Evolutionary conservation across 192 early-diverging fungal genomes (phyloP), one percentile per base, ranked within the genome.

Genomic region (Entomortierella parvispora): DNA sequence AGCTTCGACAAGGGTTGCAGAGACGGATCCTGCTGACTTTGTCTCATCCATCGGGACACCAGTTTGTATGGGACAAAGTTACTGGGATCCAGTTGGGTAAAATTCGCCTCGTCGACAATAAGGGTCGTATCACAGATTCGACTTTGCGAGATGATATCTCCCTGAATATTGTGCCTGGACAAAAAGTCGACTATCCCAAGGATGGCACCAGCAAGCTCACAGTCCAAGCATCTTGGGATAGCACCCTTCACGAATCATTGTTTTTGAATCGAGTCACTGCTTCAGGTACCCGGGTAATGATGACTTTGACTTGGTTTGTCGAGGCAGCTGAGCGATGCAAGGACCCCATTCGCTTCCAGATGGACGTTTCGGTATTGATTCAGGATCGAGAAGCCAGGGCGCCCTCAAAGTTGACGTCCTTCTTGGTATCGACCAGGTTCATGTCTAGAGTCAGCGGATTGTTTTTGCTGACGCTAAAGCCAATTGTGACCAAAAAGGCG

Each of bases 1-100:
- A 83, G 22, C 75, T 94, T 57, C 84, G 88, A 57, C 93, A 94
- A 80, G 93, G 93, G 10, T 52, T 94, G 22, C 92, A 93, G 75
- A 82, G 91, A 7, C 89, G 92, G 12, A 81, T 94, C 43, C 61
- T 84, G 33, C 50, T 93, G 45, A 81, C 81, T 0, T 42, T 94
- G n/a, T 85, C 82, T 0, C 93, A 94, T 65, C 87, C 85, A 25
- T 85, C 90, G 62, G 91, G 91, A 56, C 65, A 69, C 3, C 90
- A 92, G 33, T 83, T 94, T 53, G 70, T 46, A 26, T 90, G 91
- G 81, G 62, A 44, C 20, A 69, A 61, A 25, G 62, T 89, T 2
- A 56, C 71, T 11, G 82, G 67, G 17, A 82, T 86, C 58, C 22
- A 63, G 31, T 55, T 88, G 66, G 80, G 89, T 6, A 70, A 69